Evolutionary conservation across 2,329 filamentous ascomycete genomes (phyloP), one percentile per base, ranked within the genome.

Genomic region (Neoascochyta sp.): DNA sequence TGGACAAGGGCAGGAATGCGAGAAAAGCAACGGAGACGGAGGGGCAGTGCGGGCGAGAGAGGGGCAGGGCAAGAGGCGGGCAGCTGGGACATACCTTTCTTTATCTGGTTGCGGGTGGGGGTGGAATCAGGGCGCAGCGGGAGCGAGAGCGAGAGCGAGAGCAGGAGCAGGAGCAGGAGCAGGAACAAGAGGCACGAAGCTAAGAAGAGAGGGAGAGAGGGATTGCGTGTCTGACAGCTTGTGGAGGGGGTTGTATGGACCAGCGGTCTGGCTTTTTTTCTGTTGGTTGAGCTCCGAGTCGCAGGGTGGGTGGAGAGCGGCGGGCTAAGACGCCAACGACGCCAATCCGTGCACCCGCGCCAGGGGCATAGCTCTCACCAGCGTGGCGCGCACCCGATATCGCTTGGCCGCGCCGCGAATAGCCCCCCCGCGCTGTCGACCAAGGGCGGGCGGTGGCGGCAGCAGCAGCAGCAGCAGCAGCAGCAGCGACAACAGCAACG

Each of bases 221-320:
- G 35, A 19, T 27, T 29, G 42, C 34, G 43, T 29, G 47, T 45
- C 47, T 46, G 47, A 44, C 47, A 39, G 42, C 36, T 37, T 31
- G 27, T 31, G 38, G 33, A n/a, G n/a, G 35, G 40, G 40, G 37
- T 44, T 39, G 36, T 41, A 41, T 43, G 35, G 41, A 43, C 40
- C 34, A 28, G 56, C 56, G 56, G 57, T 61, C 53, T 59, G 53
- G 43, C 57, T 48, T 55, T 61, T 60, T 58, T 54, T 55, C 30
- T 45, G 47, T 48, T 36, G 34, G 46, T 56, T 54, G 49, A 51
- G 52, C 52, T 40, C 41, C 43, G 44, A 37, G 39, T 41, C 37
- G 43, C 35, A 41, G 47, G 40, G 41, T 44, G 43, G 45, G 12
- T 32, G 45, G 27, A 19, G 37, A 20, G 27, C 37, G 34, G 46